phyloP scores from a whole-genome alignment of 441 rosid species.

The Pelargonium australe region DNA sequence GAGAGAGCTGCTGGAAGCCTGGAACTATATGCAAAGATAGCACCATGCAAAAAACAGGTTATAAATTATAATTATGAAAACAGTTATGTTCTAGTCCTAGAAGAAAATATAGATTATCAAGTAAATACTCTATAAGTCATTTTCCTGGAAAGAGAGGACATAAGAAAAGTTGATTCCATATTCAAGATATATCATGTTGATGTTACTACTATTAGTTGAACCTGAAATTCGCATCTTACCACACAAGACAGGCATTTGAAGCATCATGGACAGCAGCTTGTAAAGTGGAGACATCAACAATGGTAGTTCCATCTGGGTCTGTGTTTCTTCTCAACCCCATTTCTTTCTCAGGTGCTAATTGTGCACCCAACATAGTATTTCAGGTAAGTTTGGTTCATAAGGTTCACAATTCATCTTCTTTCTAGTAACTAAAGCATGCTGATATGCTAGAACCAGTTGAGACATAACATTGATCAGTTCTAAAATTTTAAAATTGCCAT shows the following conservation, averaged over 20 bases:
- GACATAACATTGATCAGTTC: neutral
- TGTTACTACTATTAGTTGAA: neutral
- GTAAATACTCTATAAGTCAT: too few species aligned
- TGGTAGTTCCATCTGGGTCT: constrained; percentile 54
- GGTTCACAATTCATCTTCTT: neutral
- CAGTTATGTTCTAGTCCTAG: too few species aligned
- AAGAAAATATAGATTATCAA: too few species aligned
- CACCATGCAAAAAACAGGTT: too few species aligned
- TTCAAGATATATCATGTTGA: neutral
- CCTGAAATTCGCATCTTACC: neutral
- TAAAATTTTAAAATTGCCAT: neutral
- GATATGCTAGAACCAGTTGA: neutral
- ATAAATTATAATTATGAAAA: too few species aligned
- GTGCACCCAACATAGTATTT: constrained; percentile 44
- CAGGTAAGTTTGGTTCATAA: constrained; percentile 33
- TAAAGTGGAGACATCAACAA: constrained; percentile 37
- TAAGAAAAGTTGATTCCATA: neutral
- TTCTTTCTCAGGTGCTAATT: constrained; percentile 47
- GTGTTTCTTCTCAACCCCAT: constrained; percentile 55
- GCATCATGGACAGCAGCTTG: constrained; percentile 61
- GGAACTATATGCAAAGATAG: too few species aligned
- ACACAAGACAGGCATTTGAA: constrained; percentile 46
- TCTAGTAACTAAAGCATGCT: constrained; percentile 1
- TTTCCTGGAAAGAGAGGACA: too few species aligned
- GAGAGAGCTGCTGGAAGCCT: too few species aligned